Evolutionary conservation across 1,139 yeast genomes (phyloP).

Genomic region (Candida labiduridarum): DNA sequence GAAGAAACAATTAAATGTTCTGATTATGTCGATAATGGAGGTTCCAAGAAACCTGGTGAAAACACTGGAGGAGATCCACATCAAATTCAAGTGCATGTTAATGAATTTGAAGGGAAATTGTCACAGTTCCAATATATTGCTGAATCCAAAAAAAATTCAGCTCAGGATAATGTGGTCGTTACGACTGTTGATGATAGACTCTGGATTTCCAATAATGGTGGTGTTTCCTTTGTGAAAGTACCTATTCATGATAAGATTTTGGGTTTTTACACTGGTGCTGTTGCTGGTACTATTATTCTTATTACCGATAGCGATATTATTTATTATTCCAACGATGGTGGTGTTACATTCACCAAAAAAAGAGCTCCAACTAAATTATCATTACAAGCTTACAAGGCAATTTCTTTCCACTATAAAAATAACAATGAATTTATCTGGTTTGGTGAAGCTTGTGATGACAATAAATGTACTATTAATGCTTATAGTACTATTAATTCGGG

Average conservation of each 20-base stretch:
- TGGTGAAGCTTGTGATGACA: slow-evolving; percentile 60
- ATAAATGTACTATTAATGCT: slow-evolving; percentile 56
- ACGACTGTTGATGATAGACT: slow-evolving; percentile 54
- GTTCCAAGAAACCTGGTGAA: slow-evolving; percentile 25
- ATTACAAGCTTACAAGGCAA: slow-evolving; percentile 35
- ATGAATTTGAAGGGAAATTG: slow-evolving; percentile 47
- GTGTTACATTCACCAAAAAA: slow-evolving; percentile 48
- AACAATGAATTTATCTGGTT: slow-evolving; percentile 67
- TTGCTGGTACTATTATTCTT: slow-evolving; percentile 66
- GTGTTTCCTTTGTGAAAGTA: slow-evolving; percentile 56
- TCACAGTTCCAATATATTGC: slow-evolving; percentile 60
- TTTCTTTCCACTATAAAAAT: slow-evolving; percentile 61
- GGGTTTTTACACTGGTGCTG: slow-evolving; percentile 60
- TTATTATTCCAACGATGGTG: slow-evolving; percentile 70
- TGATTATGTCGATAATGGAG: slow-evolving; percentile 29
- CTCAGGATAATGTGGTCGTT: slow-evolving; percentile 75
- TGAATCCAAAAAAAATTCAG: slow-evolving; percentile 31
- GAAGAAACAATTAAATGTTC: slow-evolving; percentile 33
- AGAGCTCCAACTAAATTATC: slow-evolving; percentile 52
- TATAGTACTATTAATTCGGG: slow-evolving; percentile 69
- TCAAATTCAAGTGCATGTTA: slow-evolving; percentile 14
- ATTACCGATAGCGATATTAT: slow-evolving; percentile 54
- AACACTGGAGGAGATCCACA: slow-evolving; percentile 9
- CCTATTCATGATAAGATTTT: slow-evolving; percentile 51
- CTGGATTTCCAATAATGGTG: slow-evolving; percentile 79